Evolutionary conservation across 805 yeast genomes (phyloP).

Genomic region (Wickerhamiella siamensis): DNA sequence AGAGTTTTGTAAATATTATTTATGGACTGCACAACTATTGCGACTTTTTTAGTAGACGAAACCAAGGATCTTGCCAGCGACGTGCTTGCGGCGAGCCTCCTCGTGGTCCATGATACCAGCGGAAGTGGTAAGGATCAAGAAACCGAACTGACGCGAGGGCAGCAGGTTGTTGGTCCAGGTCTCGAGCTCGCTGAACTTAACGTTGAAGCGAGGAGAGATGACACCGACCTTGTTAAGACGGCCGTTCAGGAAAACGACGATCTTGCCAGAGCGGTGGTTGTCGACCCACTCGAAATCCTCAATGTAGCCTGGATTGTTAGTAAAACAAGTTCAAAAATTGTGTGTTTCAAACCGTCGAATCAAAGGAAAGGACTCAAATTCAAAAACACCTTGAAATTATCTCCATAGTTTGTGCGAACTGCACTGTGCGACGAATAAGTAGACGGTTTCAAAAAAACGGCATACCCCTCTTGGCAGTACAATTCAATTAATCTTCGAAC

Average conservation of each 20-base stretch:
- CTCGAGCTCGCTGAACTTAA: conserved; percentile 87
- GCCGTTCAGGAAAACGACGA: conserved; percentile 92
- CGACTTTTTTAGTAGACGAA: conserved; percentile 72
- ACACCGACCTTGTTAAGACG: conserved; percentile 99
- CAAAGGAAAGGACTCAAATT: conserved; percentile 11
- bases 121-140: conserved; percentile 93
- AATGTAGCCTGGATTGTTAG: conserved; percentile 48
- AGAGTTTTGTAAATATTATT: background rate
- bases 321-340: too few species aligned
- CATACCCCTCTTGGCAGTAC: conserved; percentile 3
- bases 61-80: conserved; percentile 96
- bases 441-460: background rate
- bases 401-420: conserved; percentile 8
- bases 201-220: conserved; percentile 96
- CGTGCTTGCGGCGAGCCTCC: conserved; percentile 99
- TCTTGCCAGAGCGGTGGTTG: conserved; percentile 98
- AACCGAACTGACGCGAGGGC: conserved; percentile 99
- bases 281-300: conserved; percentile 97
- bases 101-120: conserved; percentile 99
- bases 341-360: background rate
- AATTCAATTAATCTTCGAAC: conserved; percentile 56
- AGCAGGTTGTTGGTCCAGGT: conserved; percentile 97
- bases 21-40: background rate
- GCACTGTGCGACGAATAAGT: too few species aligned
- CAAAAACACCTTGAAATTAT: conserved; percentile 4